Base-by-base conservation (phyloP, 331 rosid genomes). In the Cydonia oblonga region DNA sequence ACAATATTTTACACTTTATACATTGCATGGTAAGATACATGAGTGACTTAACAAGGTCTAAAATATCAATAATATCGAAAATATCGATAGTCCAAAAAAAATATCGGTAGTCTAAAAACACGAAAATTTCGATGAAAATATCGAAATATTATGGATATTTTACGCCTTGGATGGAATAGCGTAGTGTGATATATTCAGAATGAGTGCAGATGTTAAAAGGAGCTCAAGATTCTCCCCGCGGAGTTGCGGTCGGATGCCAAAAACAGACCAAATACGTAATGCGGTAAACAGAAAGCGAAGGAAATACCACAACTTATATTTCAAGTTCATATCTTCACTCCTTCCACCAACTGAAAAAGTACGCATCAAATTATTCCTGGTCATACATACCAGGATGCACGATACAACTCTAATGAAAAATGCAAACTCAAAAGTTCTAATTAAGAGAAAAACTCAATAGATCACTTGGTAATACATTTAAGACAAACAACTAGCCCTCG, bases 401-500 rank as follows among this genome's bases (percentile, higher is more conserved):
- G 8, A 18, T 29, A 28, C 42, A 23, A 18, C 44, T 19, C 33
- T 59, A 30, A 18, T 16, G 44, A 18, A 61, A 35, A 2, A 16
- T 11, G 14, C 67, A 62, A 18, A 11, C 49, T n/a, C 49, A n/a
- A n/a, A 0, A 9, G 5, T 10, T 64, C 26, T n/a, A 14, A 28
- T 42, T 42, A 23, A 6, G 22, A 42, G 7, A 11, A 1, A 49
- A 49, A 38, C 66, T 35, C 61, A 23, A 71, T 11, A 33, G 9
- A 32, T 11, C 14, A 2, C 3, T 35, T 20, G 15, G 9, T 6
- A 38, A 25, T 25, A 19, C 56, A 18, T 16, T 8, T 4, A 3
- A 2, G 15, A 1, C 11, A 46, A 59, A 18, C 53, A 59, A 76
- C 78, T 85, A 88, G 73, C 88, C 97, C 69, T 95, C 96, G 67